Evolutionary conservation across 148 eudicot species (phyloP).

Genomic region (Polygonum aviculare): DNA sequence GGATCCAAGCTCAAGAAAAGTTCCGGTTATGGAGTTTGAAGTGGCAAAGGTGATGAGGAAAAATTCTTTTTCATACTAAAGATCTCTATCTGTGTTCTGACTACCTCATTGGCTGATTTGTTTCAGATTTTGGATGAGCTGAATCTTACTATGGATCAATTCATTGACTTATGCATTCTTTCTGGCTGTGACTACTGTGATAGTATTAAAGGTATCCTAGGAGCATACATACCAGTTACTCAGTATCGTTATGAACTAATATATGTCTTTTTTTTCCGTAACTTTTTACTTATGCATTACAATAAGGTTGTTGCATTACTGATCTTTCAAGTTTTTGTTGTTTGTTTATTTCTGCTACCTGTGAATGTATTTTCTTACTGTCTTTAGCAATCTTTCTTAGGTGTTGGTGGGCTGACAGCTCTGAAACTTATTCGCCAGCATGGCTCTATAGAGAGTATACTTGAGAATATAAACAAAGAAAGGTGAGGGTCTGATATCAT

Average conservation of each 20-base stretch:
- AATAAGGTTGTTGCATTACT: background rate
- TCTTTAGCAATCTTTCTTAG: background rate
- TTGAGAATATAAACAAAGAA: conserved; percentile 61
- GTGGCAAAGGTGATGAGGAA: conserved; percentile 54
- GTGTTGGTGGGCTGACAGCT: conserved; percentile 55
- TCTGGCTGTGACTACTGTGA: conserved; percentile 98
- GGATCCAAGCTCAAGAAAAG: conserved; percentile 96
- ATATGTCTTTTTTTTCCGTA: background rate
- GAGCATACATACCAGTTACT: background rate
- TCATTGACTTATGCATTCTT: conserved; percentile 95
- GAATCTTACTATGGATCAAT: conserved; percentile 92
- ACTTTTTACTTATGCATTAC: background rate
- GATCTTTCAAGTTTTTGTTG: background rate
- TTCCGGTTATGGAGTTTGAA: conserved; percentile 98
- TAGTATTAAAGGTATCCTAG: conserved; percentile 66
- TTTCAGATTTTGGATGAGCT: conserved; percentile 83
- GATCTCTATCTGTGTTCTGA: background rate
- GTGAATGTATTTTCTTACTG: background rate
- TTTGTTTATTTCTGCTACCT: background rate
- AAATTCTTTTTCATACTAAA: background rate
- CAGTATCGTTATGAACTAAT: background rate
- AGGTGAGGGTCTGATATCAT: background rate
- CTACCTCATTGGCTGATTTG: conserved; percentile 5
- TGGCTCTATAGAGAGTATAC: conserved; percentile 77
- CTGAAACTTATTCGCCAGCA: conserved; percentile 93